Conservation (phyloP, 305 asterid species). For the Solanum hybrid region DNA sequence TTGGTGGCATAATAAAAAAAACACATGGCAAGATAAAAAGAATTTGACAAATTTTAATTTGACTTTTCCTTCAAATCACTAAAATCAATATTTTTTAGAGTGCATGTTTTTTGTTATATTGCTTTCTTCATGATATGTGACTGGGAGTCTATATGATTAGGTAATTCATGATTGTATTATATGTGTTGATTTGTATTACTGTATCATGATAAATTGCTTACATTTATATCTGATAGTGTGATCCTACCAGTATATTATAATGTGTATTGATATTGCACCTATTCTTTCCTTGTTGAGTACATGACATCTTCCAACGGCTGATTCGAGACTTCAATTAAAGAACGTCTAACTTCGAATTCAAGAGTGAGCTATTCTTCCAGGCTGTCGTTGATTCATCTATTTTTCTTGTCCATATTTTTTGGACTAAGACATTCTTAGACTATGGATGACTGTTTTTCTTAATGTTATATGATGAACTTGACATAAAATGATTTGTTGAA, state of each 20-base stretch:
- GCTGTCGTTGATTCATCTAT: background rate
- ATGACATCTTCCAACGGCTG: too few relatives aligned
- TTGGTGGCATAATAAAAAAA: background rate
- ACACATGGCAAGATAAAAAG: background rate
- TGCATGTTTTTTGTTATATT: background rate
- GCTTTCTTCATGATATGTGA: background rate
- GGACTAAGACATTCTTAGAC: background rate
- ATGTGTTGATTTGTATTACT: background rate
- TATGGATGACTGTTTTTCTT: too few relatives aligned
- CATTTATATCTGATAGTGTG: background rate
- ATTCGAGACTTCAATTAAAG: too few relatives aligned
- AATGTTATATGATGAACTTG: background rate
- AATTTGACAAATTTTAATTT: background rate
- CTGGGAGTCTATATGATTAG: background rate
- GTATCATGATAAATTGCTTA: too few relatives aligned
- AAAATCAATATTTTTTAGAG: background rate
- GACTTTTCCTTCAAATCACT: background rate
- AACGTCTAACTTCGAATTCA: background rate
- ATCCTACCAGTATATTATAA: too few relatives aligned
- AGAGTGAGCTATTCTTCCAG: background rate
- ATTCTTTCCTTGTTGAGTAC: background rate
- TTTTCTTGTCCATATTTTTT: background rate
- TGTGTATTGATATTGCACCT: background rate
- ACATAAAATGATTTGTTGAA: background rate
- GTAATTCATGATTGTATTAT: background rate